Conservation (phyloP, 352 stramenopile species). For the Globisporangium polare region DNA sequence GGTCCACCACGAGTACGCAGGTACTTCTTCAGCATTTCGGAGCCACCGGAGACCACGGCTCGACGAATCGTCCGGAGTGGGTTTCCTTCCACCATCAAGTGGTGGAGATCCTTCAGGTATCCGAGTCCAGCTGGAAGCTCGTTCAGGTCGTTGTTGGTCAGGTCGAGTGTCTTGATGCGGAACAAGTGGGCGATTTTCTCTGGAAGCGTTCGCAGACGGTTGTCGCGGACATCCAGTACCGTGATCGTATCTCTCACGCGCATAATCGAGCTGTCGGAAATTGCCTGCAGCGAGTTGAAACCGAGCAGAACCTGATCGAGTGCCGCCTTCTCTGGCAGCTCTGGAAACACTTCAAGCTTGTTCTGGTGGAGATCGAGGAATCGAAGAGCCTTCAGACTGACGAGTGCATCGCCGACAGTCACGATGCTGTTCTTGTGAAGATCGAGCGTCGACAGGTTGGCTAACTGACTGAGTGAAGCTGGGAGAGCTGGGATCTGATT, state of each 20-base stretch:
- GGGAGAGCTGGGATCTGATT: slow-evolving; percentile 63
- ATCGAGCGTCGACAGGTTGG: slow-evolving; percentile 49
- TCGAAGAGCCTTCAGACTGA: slow-evolving; percentile 30
- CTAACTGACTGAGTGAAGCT: slow-evolving; percentile 38
- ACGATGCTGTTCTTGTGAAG: slow-evolving; percentile 69
- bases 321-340: slow-evolving; percentile 34
- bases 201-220: slow-evolving; percentile 61
- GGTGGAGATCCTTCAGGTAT: slow-evolving; percentile 73
- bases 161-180: slow-evolving; percentile 73
- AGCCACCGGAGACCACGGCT: slow-evolving; percentile 55
- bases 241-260: slow-evolving; percentile 61
- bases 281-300: slow-evolving; percentile 50
- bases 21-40: slow-evolving; percentile 79
- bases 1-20: slow-evolving; percentile 66
- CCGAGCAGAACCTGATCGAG: slow-evolving; percentile 78
- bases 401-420: slow-evolving; percentile 31
- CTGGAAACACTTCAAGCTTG: slow-evolving; percentile 54
- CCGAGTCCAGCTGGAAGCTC: slow-evolving; percentile 66
- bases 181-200: slow-evolving; percentile 59
- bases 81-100: slow-evolving; percentile 75
- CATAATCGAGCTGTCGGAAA: slow-evolving; percentile 46
- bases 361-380: slow-evolving; percentile 79
- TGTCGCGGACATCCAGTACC: slow-evolving; percentile 75
- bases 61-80: slow-evolving; percentile 71
- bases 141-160: slow-evolving; percentile 81